Evolutionary conservation across 2,329 filamentous ascomycete species (phyloP).

Genomic region (Monilinia fructigena): DNA sequence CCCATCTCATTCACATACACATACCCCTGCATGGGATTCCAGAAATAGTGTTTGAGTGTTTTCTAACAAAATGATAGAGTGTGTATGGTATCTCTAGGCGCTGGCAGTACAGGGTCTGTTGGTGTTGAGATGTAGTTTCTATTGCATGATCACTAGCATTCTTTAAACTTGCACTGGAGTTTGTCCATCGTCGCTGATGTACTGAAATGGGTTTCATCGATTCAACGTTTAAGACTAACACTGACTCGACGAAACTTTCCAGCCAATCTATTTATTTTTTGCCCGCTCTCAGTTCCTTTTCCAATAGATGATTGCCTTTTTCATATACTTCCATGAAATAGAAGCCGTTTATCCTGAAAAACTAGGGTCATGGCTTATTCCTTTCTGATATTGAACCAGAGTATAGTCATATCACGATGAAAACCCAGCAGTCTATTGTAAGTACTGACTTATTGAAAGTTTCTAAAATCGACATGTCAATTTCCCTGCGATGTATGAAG

Average conservation of each 20-base stretch:
- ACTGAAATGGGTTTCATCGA: no score
- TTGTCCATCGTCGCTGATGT: background rate
- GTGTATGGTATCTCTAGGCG: background rate
- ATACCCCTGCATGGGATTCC: background rate
- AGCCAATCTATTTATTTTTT: background rate
- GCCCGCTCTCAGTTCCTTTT: background rate
- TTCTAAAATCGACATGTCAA: no score
- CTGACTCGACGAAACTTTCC: background rate
- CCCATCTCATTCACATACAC: background rate
- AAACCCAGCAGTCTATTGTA: background rate
- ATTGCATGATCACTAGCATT: background rate
- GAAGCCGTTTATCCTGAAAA: no score
- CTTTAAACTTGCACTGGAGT: background rate
- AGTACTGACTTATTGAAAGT: no score
- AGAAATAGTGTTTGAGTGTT: background rate
- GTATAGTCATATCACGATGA: background rate
- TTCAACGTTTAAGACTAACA: no score
- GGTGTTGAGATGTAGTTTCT: background rate
- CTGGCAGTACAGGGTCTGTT: background rate
- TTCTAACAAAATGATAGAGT: background rate
- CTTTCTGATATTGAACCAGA: no score
- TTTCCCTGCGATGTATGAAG: no score
- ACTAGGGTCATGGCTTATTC: background rate
- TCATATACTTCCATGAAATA: background rate
- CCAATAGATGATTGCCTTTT: background rate